phyloP scores from a whole-genome alignment of 148 eudicot genomes.

The Arctostaphylos glauca region DNA sequence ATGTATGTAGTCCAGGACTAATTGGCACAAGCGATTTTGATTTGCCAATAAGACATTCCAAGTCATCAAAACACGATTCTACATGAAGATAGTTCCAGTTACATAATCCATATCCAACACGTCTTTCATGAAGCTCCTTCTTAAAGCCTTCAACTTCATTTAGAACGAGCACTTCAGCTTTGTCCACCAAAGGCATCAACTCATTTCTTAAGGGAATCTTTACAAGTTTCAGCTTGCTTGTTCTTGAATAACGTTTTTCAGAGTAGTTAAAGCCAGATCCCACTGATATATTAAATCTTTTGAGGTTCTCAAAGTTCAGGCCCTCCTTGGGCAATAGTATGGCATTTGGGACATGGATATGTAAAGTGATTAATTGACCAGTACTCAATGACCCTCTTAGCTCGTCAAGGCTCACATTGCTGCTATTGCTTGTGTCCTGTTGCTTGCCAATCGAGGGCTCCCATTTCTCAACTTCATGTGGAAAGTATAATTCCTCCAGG shows the following conservation, averaged over 20 bases:
- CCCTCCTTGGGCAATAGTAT: background rate
- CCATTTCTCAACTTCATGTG: background rate
- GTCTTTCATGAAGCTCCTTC: too few relatives aligned
- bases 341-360: background rate
- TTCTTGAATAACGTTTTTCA: too few relatives aligned
- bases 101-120: too few relatives aligned
- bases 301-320: background rate
- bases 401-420: background rate
- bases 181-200: background rate
- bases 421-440: background rate
- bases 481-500: slow-evolving; percentile 10
- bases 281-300: background rate
- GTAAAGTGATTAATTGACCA: background rate
- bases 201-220: background rate
- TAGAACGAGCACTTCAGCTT: too few relatives aligned
- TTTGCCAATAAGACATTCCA: too few relatives aligned
- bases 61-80: too few relatives aligned
- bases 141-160: too few relatives aligned
- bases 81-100: too few relatives aligned
- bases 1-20: too few relatives aligned
- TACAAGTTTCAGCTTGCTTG: background rate
- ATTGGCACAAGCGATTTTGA: too few relatives aligned
- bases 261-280: background rate
- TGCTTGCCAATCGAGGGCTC: background rate
- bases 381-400: background rate